phyloP scores from a whole-genome alignment of 352 stramenopile species.

The Pythium apleroticum region DNA sequence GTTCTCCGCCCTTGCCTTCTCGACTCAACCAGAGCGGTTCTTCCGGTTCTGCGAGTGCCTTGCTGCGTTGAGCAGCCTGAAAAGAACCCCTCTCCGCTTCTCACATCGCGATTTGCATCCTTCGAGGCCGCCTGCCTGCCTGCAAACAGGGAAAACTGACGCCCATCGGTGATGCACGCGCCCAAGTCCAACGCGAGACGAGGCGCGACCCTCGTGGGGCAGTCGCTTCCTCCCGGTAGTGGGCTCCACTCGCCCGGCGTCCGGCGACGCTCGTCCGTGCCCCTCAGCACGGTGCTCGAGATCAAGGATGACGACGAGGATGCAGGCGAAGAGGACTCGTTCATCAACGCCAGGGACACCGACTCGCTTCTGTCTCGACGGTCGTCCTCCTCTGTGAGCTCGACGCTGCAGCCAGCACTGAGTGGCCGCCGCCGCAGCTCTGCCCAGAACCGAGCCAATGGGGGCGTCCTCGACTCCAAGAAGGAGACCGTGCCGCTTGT shows the following conservation, averaged over 20 bases:
- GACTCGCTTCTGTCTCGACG: slow-evolving; percentile 9
- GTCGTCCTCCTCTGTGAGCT: slow-evolving; percentile 11
- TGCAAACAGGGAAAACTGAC: background rate
- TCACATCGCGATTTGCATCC: slow-evolving; percentile 6
- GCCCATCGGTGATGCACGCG: background rate
- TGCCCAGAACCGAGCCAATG: background rate
- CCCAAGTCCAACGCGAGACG: background rate
- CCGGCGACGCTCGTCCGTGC: slow-evolving; percentile 20
- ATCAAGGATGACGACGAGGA: slow-evolving; percentile 26
- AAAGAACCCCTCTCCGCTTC: background rate
- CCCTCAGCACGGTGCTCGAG: slow-evolving; percentile 23
- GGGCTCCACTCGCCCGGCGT: slow-evolving; percentile 13
- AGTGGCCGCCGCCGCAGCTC: slow-evolving; percentile 14
- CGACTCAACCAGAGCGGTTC: background rate
- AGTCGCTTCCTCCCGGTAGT: background rate
- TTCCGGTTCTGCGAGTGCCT: background rate
- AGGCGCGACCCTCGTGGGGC: background rate
- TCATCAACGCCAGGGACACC: slow-evolving; percentile 19
- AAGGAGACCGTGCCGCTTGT: slow-evolving; percentile 21
- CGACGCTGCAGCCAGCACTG: slow-evolving; percentile 1
- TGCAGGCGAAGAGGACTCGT: slow-evolving; percentile 13
- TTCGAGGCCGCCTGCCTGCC: background rate
- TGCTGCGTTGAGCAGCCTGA: background rate
- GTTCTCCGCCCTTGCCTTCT: slow-evolving; percentile 1
- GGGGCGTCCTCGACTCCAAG: background rate